Base-by-base conservation (phyloP, 768 basidiomycete species). In the Imleria badia region DNA sequence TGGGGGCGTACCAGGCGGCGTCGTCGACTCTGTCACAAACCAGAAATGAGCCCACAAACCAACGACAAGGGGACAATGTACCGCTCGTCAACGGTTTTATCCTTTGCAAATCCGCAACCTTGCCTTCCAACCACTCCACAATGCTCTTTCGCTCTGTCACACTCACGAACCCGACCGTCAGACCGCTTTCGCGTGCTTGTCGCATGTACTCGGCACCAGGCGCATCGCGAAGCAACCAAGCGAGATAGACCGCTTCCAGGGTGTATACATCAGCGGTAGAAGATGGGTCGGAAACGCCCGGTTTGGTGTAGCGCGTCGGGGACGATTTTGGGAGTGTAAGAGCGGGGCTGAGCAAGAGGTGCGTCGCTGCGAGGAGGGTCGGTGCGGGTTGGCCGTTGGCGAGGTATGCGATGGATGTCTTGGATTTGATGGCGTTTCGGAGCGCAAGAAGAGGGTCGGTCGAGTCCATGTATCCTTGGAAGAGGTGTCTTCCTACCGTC, bases 161-260 rank as follows among this genome's bases (percentile, higher is more conserved):
- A 62, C 89, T 85, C 38, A 97, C 91, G 67, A 92, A 82, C 0
- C 87, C 86, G 31, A 84, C 79, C 3, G 82, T 76, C 34, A 93
- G 72, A 2, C 91, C 89, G 44, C 78, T 78, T 63, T 89, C 87
- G 51, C 91, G 77, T 3, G 87, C 86, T 62, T 89, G 86, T 67
- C 86, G 87, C 82, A 96, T 85, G 73, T 98, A 98, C 59, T 95
- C 92, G 15, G 87, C 89, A 33, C 84, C 83, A 0, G 83, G 76
- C 1, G 83, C 81, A 66, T 91, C 89, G 42, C 82, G 76, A 29
- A 88, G 77, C 6, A 85, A 74, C 88, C 87, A 98, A 30, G 88
- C 87, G n/a, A 95, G 77, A 61, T 89, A 87, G 13, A 98, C 76
- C 1, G 92, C 87, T 50, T 89, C 88, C 11, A 94, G 70, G 13